These are phyloP conservation scores for Annona cherimola DNA, from an alignment of 164 flowering plant species.

Conservation along the genomic window DNA sequence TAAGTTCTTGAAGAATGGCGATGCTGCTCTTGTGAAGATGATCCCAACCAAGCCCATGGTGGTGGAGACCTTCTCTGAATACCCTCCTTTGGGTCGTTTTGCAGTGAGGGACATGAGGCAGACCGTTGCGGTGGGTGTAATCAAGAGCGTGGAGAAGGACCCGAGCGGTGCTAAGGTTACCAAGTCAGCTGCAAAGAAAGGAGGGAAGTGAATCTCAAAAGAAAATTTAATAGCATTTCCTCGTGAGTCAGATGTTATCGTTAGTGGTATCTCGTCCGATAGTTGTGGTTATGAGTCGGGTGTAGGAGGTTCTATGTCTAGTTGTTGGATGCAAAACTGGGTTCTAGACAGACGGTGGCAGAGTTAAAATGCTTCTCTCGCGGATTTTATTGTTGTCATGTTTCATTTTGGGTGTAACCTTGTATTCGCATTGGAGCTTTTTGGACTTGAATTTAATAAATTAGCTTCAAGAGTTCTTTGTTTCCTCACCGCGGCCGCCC, in stretches of 20 bases:
- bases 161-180: conserved; percentile 63
- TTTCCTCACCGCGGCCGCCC: no score
- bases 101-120: conserved; percentile 75
- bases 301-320: neutral
- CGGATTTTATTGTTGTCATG: no score
- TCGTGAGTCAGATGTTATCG: neutral
- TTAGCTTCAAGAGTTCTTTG: no score
- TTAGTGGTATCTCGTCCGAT: neutral
- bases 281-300: neutral
- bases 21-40: conserved; percentile 65
- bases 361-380: neutral
- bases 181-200: conserved; percentile 64
- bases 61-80: conserved; percentile 63
- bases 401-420: no score
- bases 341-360: conserved; percentile 17
- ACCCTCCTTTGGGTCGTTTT: conserved; percentile 70
- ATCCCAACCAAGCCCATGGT: conserved; percentile 75
- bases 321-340: conserved; percentile 10
- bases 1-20: conserved; percentile 59
- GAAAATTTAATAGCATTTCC: neutral
- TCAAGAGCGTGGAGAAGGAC: conserved; percentile 66
- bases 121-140: conserved; percentile 64
- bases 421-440: no score
- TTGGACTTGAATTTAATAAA: no score
- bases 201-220: conserved; percentile 17